Evolutionary conservation across 129 eudicot genomes (phyloP).

Genomic region (Deinandra increscens): DNA sequence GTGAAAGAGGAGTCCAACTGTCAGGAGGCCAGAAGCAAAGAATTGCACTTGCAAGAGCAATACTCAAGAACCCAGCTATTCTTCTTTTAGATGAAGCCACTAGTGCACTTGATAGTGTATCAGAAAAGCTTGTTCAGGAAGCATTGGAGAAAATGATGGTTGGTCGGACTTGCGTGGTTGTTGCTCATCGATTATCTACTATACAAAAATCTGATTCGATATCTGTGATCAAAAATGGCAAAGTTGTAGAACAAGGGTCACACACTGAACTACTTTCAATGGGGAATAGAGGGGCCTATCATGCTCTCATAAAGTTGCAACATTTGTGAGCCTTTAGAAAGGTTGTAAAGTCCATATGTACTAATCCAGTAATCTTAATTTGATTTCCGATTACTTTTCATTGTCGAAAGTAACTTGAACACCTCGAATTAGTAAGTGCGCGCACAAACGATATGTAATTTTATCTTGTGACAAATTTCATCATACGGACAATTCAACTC

Average conservation of each 20-base stretch:
- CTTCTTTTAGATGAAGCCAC: conserved; percentile 72
- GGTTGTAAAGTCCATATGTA: not conserved
- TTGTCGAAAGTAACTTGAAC: too few species aligned
- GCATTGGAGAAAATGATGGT: conserved; percentile 69
- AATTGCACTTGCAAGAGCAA: conserved; percentile 68
- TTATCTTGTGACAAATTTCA: too few species aligned
- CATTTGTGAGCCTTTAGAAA: conserved; percentile 22
- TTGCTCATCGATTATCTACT: conserved; percentile 68
- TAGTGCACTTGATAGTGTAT: conserved; percentile 66
- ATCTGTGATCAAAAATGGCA: conserved; percentile 56
- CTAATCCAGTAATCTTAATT: not conserved
- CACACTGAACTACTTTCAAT: conserved; percentile 48
- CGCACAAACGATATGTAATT: too few species aligned
- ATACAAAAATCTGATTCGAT: conserved; percentile 59
- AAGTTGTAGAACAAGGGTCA: conserved; percentile 69
- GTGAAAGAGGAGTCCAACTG: conserved; percentile 69
- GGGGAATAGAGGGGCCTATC: conserved; percentile 49
- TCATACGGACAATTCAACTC: too few species aligned
- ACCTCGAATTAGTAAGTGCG: too few species aligned
- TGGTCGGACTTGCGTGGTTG: conserved; percentile 58
- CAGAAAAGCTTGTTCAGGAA: conserved; percentile 61
- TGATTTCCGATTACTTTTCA: too few species aligned
- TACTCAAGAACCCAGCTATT: conserved; percentile 60
- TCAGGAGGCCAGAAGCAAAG: conserved; percentile 80
- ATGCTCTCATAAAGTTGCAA: conserved; percentile 56